These are phyloP conservation scores for Solanum pinnatisectum DNA, from an alignment of 257 asterid species.

Conservation along the genomic window DNA sequence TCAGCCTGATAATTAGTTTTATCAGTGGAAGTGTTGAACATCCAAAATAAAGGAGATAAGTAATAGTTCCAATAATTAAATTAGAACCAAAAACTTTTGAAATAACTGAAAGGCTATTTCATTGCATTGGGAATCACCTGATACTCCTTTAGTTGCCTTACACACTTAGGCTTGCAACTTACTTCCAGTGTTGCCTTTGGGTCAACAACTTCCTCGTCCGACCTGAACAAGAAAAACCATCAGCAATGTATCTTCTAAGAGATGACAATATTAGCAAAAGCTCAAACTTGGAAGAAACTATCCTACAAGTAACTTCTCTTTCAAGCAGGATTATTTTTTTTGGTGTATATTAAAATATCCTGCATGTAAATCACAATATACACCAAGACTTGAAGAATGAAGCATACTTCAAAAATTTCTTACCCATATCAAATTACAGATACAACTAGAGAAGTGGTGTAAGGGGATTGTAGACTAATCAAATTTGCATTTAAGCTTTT, in stretches of 20 bases:
- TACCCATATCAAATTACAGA: not conserved
- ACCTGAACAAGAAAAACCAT: slow-evolving; percentile 17
- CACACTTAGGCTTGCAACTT: slow-evolving; percentile 61
- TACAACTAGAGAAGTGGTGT: not conserved
- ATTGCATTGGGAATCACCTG: slow-evolving; percentile 21
- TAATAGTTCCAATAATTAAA: not conserved
- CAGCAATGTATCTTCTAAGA: not conserved
- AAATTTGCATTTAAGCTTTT: not conserved
- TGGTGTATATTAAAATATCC: not conserved
- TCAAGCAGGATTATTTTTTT: not conserved
- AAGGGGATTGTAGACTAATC: not conserved
- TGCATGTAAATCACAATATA: not conserved
- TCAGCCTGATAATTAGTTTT: not conserved
- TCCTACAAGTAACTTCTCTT: not conserved
- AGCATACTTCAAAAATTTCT: not conserved
- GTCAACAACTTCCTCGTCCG: slow-evolving; percentile 56
- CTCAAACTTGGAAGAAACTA: not conserved
- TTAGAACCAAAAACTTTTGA: not conserved
- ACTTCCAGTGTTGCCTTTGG: slow-evolving; percentile 50
- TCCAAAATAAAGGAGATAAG: not conserved
- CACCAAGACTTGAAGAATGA: not conserved
- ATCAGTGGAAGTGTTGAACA: not conserved
- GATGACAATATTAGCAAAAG: not conserved
- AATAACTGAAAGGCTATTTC: not conserved
- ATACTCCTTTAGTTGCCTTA: slow-evolving; percentile 40